phyloP scores from a whole-genome alignment of 768 basidiomycete genomes.

The Polyporus arcularius region DNA sequence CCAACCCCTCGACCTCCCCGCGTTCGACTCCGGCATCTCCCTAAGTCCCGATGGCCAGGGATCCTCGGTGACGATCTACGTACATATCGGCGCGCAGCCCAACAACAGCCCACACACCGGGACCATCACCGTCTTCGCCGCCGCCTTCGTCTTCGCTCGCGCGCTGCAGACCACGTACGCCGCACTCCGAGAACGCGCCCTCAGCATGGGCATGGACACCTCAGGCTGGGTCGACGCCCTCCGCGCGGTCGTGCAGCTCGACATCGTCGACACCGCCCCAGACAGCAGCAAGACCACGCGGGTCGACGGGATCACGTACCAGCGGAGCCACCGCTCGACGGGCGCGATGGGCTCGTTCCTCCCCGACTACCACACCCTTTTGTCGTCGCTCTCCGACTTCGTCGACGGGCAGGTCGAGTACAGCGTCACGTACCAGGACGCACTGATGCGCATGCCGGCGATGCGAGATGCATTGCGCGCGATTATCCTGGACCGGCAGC shows the following conservation, averaged over 20 bases:
- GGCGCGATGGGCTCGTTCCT: constrained; percentile 19
- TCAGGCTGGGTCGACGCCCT: constrained; percentile 2
- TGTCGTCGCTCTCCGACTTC: constrained; percentile 15
- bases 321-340: constrained; percentile 29
- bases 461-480: constrained; percentile 11
- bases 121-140: constrained; percentile 30
- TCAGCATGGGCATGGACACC: background rate
- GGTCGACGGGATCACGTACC: constrained; percentile 27
- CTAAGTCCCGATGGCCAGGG: background rate
- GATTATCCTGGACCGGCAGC: constrained; percentile 8
- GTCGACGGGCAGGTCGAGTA: constrained; percentile 2
- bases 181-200: constrained; percentile 10
- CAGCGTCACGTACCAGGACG: constrained; percentile 1
- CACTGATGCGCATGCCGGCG: constrained; percentile 6
- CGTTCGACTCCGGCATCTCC: background rate
- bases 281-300: constrained; percentile 3
- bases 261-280: constrained; percentile 35
- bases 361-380: constrained; percentile 27
- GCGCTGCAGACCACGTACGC: constrained; percentile 16
- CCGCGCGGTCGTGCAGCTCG: constrained; percentile 22
- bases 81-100: constrained; percentile 35
- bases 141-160: constrained; percentile 29
- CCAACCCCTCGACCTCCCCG: background rate
- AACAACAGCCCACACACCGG: constrained; percentile 36
- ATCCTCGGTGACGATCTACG: constrained; percentile 1